phyloP scores from a whole-genome alignment of 2,329 filamentous ascomycete species.

The Pseudocercospora cruenta region DNA sequence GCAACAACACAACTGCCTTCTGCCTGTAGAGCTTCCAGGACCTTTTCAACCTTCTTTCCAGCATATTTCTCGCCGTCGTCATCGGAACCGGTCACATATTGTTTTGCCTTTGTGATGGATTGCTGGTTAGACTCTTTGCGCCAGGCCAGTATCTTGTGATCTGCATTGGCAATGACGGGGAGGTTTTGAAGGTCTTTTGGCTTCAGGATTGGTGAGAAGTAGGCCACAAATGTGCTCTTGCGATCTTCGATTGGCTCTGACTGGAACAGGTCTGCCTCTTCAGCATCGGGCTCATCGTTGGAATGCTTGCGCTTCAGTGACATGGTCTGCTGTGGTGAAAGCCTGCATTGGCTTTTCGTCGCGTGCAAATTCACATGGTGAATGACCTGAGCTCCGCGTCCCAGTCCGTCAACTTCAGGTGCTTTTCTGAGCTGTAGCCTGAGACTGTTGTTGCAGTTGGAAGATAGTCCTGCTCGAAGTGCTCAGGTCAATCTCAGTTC shows the following conservation, averaged over 20 bases:
- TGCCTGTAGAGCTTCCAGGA: slow-evolving; percentile 50
- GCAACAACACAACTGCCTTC: slow-evolving; percentile 56
- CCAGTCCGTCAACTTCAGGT: not conserved
- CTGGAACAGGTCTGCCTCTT: slow-evolving; percentile 43
- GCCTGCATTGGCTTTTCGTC: not conserved
- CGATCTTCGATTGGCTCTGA: slow-evolving; percentile 55
- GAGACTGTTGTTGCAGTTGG: not conserved
- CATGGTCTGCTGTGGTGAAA: slow-evolving; percentile 18
- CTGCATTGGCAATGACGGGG: slow-evolving; percentile 50
- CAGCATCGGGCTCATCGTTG: slow-evolving; percentile 18
- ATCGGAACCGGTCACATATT: slow-evolving; percentile 52
- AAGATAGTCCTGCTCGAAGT: not conserved
- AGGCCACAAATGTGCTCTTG: slow-evolving; percentile 55
- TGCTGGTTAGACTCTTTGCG: slow-evolving; percentile 52
- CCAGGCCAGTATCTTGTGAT: slow-evolving; percentile 58
- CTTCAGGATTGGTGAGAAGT: slow-evolving; percentile 52
- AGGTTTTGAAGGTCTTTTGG: slow-evolving; percentile 48
- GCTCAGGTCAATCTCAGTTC: not conserved
- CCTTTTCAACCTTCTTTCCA: slow-evolving; percentile 51
- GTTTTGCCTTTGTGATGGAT: slow-evolving; percentile 44
- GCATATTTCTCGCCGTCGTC: slow-evolving; percentile 60
- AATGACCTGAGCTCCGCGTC: not conserved
- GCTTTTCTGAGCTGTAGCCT: not conserved
- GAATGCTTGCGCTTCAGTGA: slow-evolving; percentile 37
- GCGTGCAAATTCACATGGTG: not conserved